A percentile compares a stretch with the other conserved stretches of the same genome.
Conservation (phyloP, 768 basidiomycete species). For the Lactarius quietus region DNA sequence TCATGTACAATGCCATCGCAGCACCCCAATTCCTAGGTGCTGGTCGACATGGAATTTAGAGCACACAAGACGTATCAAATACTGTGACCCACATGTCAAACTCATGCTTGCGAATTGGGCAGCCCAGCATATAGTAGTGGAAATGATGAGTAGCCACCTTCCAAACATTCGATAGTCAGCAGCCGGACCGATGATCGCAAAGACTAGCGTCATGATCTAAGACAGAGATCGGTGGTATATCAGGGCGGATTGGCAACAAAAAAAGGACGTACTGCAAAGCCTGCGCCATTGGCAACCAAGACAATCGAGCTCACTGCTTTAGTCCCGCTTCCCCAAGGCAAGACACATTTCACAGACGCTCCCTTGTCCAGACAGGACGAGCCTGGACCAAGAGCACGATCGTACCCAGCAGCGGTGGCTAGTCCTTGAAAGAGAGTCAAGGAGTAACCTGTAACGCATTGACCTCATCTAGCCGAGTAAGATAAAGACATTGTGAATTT, state of each 20-base stretch:
- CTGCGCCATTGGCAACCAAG: constrained; percentile 66
- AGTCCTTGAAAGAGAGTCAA: constrained; percentile 72
- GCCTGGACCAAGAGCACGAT: constrained; percentile 63
- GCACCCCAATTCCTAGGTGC: constrained; percentile 64
- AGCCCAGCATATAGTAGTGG: constrained; percentile 74
- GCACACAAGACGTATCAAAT: not conserved
- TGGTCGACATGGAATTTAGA: constrained; percentile 28
- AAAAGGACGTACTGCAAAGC: constrained; percentile 55
- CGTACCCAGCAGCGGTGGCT: constrained; percentile 65
- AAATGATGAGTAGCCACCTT: constrained; percentile 66
- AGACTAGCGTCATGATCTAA: constrained; percentile 71
- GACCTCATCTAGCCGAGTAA: not conserved
- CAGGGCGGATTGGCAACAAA: not conserved
- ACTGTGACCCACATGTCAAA: constrained; percentile 52
- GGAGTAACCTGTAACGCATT: constrained; percentile 42
- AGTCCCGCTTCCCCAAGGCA: constrained; percentile 70
- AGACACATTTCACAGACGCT: constrained; percentile 68
- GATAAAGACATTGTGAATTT: constrained; percentile 2
- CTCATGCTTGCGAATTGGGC: constrained; percentile 75
- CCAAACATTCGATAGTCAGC: constrained; percentile 74
- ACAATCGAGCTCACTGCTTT: constrained; percentile 72
- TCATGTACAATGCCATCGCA: constrained; percentile 76
- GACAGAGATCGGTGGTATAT: not conserved
- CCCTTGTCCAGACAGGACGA: constrained; percentile 54
- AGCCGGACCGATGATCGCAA: constrained; percentile 67